These are phyloP conservation scores for Tardiomyces blankii DNA, from an alignment of 1,139 yeast species.

Conservation along the genomic window DNA sequence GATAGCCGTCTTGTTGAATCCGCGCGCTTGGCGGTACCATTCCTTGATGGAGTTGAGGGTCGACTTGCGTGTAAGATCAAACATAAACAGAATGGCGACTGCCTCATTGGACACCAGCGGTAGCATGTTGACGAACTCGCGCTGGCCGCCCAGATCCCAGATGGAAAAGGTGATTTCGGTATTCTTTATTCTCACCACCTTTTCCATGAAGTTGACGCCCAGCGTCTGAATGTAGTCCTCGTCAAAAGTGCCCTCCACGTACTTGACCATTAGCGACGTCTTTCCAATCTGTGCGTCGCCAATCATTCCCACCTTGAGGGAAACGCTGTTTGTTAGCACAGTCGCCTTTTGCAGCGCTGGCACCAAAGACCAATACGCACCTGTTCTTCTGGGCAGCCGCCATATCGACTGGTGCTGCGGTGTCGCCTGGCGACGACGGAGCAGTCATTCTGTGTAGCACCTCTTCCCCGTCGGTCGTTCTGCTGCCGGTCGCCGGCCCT, in stretches of 20 bases:
- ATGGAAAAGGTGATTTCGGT: slow-evolving; percentile 87
- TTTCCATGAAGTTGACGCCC: slow-evolving; percentile 94
- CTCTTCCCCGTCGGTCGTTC: too few relatives aligned
- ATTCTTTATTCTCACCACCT: slow-evolving; percentile 73
- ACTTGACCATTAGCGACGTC: slow-evolving; percentile 93
- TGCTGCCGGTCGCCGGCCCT: too few relatives aligned
- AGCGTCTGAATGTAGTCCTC: slow-evolving; percentile 87
- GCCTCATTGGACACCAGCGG: slow-evolving; percentile 92
- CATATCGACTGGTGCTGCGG: slow-evolving; percentile 15
- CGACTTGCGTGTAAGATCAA: slow-evolving; percentile 81
- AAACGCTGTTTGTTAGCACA: slow-evolving; percentile 33
- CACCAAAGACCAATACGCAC: not conserved
- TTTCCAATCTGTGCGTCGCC: slow-evolving; percentile 99
- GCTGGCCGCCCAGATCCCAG: slow-evolving; percentile 97
- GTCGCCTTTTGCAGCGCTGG: not conserved
- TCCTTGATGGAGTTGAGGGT: slow-evolving; percentile 82
- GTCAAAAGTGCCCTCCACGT: slow-evolving; percentile 89
- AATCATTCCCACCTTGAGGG: slow-evolving; percentile 82
- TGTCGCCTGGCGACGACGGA: slow-evolving; percentile 20
- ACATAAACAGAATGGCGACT: slow-evolving; percentile 84
- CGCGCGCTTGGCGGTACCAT: slow-evolving; percentile 92
- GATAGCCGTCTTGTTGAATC: slow-evolving; percentile 81
- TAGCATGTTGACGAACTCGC: slow-evolving; percentile 92
- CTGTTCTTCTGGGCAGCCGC: slow-evolving; percentile 15
- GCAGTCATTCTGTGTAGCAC: not conserved